Conservation (phyloP, 2,329 filamentous ascomycete genomes). For the Neopestalotiopsis sp. region DNA sequence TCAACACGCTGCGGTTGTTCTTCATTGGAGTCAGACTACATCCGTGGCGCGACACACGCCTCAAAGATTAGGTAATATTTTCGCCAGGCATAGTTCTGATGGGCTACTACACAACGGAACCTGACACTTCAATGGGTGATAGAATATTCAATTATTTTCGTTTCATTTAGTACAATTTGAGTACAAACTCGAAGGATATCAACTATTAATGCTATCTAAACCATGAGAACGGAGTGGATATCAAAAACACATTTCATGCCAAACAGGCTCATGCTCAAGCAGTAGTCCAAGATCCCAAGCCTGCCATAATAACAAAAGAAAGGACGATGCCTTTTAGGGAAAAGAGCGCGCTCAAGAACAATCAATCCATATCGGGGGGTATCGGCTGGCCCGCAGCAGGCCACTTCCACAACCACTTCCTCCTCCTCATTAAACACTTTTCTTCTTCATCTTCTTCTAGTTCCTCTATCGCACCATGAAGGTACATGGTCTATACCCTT, state of each 20-base stretch:
- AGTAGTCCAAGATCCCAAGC: too few species aligned
- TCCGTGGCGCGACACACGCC: too few species aligned
- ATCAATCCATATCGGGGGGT: not conserved
- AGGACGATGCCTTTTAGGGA: not conserved
- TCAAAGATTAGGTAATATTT: not conserved
- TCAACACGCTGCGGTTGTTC: too few species aligned
- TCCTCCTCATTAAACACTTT: not conserved
- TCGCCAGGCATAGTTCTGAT: not conserved
- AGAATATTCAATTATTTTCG: too few species aligned
- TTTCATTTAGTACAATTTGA: not conserved
- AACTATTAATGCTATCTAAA: slow-evolving; percentile 1
- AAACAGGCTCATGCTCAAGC: too few species aligned
- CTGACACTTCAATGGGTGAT: too few species aligned
- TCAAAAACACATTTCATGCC: not conserved
- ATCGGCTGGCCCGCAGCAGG: slow-evolving; percentile 4
- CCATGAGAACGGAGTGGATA: slow-evolving; percentile 4
- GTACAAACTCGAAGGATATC: not conserved
- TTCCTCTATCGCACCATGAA: too few species aligned
- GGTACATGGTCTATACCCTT: not conserved
- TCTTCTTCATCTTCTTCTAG: too few species aligned
- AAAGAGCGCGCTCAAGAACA: not conserved
- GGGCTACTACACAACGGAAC: too few species aligned
- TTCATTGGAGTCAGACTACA: too few species aligned
- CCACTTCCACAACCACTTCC: not conserved
- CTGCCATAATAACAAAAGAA: not conserved